Percentiles rank a stretch among this genome's conserved stretches.
Conservation (phyloP, 495 filamentous ascomycete species). For the Cladorrhinum samala region DNA sequence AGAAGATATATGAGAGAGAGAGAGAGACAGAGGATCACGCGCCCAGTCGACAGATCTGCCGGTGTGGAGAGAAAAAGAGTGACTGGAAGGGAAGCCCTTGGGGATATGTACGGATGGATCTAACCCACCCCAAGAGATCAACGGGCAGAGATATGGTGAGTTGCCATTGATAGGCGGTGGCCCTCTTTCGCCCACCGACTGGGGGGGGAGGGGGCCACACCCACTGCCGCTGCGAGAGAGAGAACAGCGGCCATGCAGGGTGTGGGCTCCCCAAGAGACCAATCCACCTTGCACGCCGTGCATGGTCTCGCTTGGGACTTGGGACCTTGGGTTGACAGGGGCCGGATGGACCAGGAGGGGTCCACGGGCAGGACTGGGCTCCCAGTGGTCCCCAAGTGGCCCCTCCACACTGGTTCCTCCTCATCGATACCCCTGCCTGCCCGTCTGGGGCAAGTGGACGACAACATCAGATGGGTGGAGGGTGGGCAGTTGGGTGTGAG, state of each 20-base stretch:
- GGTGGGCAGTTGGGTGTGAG: slow-evolving; percentile 8
- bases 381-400: slow-evolving; percentile 8
- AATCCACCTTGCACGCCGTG: slow-evolving; percentile 26
- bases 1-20: slow-evolving; percentile 30
- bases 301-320: slow-evolving; percentile 34
- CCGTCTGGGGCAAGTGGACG: slow-evolving; percentile 44
- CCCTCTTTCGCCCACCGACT: slow-evolving; percentile 9
- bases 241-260: slow-evolving; percentile 5
- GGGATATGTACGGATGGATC: slow-evolving; percentile 40
- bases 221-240: slow-evolving; percentile 1
- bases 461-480: slow-evolving; percentile 44
- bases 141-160: slow-evolving; percentile 33
- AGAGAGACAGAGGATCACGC: slow-evolving; percentile 32
- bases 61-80: slow-evolving; percentile 37
- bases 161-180: slow-evolving; percentile 26
- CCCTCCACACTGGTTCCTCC: slow-evolving; percentile 7
- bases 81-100: slow-evolving; percentile 41
- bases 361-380: background rate
- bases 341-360: slow-evolving; percentile 16
- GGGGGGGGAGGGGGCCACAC: slow-evolving; percentile 13
- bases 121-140: slow-evolving; percentile 25
- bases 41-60: slow-evolving; percentile 45
- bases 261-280: slow-evolving; percentile 6
- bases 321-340: slow-evolving; percentile 37
- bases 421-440: slow-evolving; percentile 27